Evolutionary conservation across 306 rosid species (phyloP).

Genomic region (Rubus idaeus): DNA sequence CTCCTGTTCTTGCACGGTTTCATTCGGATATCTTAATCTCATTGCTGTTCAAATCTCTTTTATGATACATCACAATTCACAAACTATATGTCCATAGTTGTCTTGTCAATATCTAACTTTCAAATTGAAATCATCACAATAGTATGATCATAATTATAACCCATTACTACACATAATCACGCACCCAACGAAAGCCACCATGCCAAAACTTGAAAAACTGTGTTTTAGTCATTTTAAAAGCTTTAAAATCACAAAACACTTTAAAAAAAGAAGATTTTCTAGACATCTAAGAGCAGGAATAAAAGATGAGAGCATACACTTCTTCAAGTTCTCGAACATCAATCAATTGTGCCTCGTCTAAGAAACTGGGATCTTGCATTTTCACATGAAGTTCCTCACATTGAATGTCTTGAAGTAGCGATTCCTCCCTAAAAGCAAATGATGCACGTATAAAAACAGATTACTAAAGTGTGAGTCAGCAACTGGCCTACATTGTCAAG

Average conservation of each 20-base stretch:
- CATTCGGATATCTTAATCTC: background rate
- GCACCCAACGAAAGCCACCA: background rate
- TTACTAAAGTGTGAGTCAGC: constrained; percentile 23
- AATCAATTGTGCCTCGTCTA: constrained; percentile 79
- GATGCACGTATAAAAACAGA: constrained; percentile 40
- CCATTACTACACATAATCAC: background rate
- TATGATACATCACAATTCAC: background rate
- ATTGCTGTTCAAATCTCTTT: background rate
- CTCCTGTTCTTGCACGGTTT: background rate
- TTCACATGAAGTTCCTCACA: constrained; percentile 69
- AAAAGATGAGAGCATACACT: constrained; percentile 58
- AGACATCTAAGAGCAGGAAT: constrained; percentile 8
- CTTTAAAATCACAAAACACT: background rate
- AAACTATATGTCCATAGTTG: background rate
- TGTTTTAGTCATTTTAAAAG: background rate
- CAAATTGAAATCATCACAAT: background rate
- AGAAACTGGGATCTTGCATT: constrained; percentile 72
- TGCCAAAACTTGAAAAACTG: background rate
- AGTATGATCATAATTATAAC: background rate
- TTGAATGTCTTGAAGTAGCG: constrained; percentile 69
- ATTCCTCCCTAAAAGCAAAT: constrained; percentile 62
- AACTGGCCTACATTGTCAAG: constrained; percentile 15
- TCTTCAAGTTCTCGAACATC: constrained; percentile 97
- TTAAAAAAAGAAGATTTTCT: background rate
- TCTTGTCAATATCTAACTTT: background rate